Conservation (phyloP, 2,329 filamentous ascomycete genomes). For the Chaetomiaceae sp. region DNA sequence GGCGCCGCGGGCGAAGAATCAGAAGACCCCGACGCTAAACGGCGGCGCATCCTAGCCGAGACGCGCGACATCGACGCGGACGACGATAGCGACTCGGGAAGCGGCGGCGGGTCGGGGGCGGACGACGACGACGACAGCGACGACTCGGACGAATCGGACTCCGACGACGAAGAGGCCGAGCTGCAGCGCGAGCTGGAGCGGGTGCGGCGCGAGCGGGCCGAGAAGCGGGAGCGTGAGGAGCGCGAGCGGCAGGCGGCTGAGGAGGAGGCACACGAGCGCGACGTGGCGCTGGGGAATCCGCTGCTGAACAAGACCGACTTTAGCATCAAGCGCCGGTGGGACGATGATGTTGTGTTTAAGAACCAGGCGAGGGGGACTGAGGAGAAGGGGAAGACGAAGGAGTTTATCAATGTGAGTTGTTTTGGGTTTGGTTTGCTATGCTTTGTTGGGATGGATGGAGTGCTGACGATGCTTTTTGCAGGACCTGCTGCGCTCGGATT, state of each 20-base stretch:
- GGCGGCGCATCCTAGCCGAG: constrained; percentile 81
- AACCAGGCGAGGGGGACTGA: constrained; percentile 96
- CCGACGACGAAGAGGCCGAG: constrained; percentile 77
- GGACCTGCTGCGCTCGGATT: constrained; percentile 89
- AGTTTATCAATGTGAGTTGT: constrained; percentile 84
- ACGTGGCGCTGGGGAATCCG: constrained; percentile 90
- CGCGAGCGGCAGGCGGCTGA: constrained; percentile 75
- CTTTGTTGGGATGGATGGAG: neutral
- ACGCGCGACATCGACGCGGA: constrained; percentile 83
- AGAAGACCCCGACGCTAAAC: constrained; percentile 74
- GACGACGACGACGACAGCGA: constrained; percentile 71
- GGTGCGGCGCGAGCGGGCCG: constrained; percentile 81
- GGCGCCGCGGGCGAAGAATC: constrained; percentile 38
- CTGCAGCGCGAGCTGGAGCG: constrained; percentile 90
- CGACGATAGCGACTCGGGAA: constrained; percentile 51
- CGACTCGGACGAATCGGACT: constrained; percentile 55
- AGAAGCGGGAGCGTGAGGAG: constrained; percentile 76
- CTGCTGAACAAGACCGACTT: constrained; percentile 85
- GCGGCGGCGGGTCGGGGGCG: neutral
- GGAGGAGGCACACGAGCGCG: constrained; percentile 74
- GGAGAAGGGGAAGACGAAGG: constrained; percentile 79
- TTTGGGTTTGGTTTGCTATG: neutral
- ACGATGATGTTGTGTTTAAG: constrained; percentile 98
- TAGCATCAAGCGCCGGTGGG: constrained; percentile 88
- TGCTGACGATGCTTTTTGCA: constrained; percentile 34